Evolutionary conservation across 345 rosid species (phyloP).

Genomic region (Barbarea vulgaris): DNA sequence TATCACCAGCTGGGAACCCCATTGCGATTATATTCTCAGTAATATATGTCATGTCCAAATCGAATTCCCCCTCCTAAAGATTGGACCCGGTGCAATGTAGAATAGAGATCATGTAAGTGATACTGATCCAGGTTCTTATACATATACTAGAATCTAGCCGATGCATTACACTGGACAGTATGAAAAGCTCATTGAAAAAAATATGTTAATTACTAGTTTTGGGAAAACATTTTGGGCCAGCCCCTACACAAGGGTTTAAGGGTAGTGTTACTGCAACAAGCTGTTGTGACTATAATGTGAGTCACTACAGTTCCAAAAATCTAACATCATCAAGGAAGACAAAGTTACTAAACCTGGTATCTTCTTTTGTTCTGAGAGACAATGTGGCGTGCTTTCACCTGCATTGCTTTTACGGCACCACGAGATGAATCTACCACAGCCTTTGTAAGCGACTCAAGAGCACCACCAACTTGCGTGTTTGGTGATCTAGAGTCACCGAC

Average conservation of each 20-base stretch:
- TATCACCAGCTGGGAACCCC: constrained; percentile 97
- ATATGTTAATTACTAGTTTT: neutral
- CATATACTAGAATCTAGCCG: constrained; percentile 6
- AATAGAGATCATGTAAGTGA: constrained; percentile 7
- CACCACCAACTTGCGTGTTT: constrained; percentile 49
- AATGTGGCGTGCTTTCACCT: constrained; percentile 91
- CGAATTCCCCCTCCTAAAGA: constrained; percentile 80
- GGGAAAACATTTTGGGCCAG: neutral
- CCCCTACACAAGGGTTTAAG: neutral
- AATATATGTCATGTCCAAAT: constrained; percentile 76
- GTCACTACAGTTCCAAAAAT: constrained; percentile 4
- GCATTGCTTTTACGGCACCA: constrained; percentile 89
- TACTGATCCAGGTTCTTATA: neutral
- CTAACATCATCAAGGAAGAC: neutral
- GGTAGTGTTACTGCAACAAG: neutral
- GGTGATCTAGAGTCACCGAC: constrained; percentile 43
- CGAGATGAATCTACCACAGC: constrained; percentile 85
- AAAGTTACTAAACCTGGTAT: constrained; percentile 64
- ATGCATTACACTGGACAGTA: neutral
- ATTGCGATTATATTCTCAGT: constrained; percentile 92
- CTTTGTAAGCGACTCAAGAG: constrained; percentile 69
- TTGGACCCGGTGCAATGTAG: constrained; percentile 17
- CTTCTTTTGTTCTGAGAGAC: constrained; percentile 97
- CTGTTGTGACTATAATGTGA: neutral
- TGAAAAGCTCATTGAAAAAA: neutral